phyloP scores from a whole-genome alignment of 495 filamentous ascomycete genomes.

The Aspergillus wentii region DNA sequence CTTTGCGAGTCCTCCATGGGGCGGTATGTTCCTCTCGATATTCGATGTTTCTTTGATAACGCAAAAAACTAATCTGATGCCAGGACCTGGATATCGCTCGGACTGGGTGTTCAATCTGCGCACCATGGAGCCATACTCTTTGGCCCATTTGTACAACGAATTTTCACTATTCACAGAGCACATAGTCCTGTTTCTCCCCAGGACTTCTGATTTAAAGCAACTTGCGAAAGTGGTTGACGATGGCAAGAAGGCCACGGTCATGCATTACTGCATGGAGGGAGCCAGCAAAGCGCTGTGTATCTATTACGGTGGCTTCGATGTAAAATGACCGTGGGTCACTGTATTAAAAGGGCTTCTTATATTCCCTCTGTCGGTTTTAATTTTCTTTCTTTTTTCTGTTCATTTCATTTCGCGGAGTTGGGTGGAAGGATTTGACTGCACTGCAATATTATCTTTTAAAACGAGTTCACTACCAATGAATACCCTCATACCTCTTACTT shows the following conservation, averaged over 20 bases:
- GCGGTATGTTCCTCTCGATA: conserved; percentile 50
- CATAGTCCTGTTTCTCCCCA: conserved; percentile 76
- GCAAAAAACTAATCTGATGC: not conserved
- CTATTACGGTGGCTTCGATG: conserved; percentile 45
- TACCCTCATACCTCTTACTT: no score
- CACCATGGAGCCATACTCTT: conserved; percentile 81
- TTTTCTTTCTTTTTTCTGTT: no score
- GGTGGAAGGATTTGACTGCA: no score
- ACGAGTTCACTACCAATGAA: no score
- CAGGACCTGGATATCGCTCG: conserved; percentile 71
- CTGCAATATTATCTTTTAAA: no score
- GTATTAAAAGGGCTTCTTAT: conserved; percentile 1
- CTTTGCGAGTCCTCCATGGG: conserved; percentile 95
- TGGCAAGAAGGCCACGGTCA: conserved; percentile 56
- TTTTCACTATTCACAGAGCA: conserved; percentile 49
- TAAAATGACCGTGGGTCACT: conserved; percentile 9
- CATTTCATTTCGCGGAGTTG: no score
- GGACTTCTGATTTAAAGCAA: conserved; percentile 82
- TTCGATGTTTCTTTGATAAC: not conserved
- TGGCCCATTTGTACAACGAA: conserved; percentile 55
- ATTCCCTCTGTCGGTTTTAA: conserved; percentile 1
- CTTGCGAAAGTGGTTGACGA: conserved; percentile 59
- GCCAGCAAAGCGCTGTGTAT: conserved; percentile 75
- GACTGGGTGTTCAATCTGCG: conserved; percentile 78
- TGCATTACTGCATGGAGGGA: conserved; percentile 88